Percentiles rank a stretch among this genome's conserved stretches.
phyloP scores from a whole-genome alignment of 208 protist species.

The Acanthamoeba triangularis region DNA sequence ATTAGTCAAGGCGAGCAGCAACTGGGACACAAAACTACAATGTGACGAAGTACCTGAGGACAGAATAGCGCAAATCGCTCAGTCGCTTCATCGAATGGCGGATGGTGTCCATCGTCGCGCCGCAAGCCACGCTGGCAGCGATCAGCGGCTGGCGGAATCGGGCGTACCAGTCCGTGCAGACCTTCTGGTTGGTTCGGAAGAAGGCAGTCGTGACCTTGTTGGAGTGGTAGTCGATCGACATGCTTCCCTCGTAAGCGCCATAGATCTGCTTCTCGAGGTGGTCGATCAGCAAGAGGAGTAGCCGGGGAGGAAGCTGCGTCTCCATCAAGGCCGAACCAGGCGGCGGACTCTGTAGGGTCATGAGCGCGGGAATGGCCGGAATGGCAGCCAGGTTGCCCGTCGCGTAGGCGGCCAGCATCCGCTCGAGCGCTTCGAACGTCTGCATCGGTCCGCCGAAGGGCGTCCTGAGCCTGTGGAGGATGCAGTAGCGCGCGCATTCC shows the following conservation, averaged over 20 bases:
- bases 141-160: slow-evolving; percentile 79
- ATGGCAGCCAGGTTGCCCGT: neutral
- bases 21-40: neutral
- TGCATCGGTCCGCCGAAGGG: slow-evolving; percentile 81
- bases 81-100: slow-evolving; percentile 76
- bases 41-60: neutral
- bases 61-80: slow-evolving; percentile 11
- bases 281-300: slow-evolving; percentile 80
- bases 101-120: slow-evolving; percentile 75
- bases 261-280: slow-evolving; percentile 83
- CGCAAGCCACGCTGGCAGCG: slow-evolving; percentile 62
- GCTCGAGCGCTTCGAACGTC: slow-evolving; percentile 83
- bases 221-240: slow-evolving; percentile 17
- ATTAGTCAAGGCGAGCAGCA: neutral
- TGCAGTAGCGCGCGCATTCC: slow-evolving; percentile 83
- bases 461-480: slow-evolving; percentile 77
- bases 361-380: neutral
- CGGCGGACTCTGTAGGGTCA: slow-evolving; percentile 11
- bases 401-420: slow-evolving; percentile 64
- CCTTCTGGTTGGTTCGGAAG: slow-evolving; percentile 81
- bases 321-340: neutral
- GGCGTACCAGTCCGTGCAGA: slow-evolving; percentile 83
- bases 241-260: slow-evolving; percentile 68
- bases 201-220: slow-evolving; percentile 73
- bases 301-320: slow-evolving; percentile 30